Base-by-base conservation (phyloP, 148 eudicot species). In the Rhododendron vialii region DNA sequence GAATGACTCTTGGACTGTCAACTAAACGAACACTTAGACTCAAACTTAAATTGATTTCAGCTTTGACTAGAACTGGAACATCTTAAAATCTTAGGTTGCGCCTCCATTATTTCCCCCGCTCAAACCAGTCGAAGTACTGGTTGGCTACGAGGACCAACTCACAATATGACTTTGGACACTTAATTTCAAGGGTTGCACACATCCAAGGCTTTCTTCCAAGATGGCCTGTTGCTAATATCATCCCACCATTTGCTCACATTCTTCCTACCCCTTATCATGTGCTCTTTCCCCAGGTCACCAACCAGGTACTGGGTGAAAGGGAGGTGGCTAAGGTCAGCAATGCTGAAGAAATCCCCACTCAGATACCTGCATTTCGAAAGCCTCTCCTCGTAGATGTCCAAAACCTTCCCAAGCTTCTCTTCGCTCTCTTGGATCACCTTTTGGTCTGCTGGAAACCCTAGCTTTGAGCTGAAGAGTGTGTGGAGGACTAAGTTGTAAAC, bases 241-340 rank as follows among this genome's bases (percentile, higher is more conserved):
- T 90, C 89, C 86, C 71, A 88, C 83, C 87, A 88, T 57, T 43
- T 84, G 26, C 80, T 33, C 50, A 81, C 80, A 73, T 69, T n/a
- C 84, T 71, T 35, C 65, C 85, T 81, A 9, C 76, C 55, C 50
- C 36, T 86, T 13, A 85, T 24, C 84, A 78, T 75, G 79, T 78
- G n/a, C 45, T 67, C 87, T 65, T 87, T 85, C 30, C 76, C 81
- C 74, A 85, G 24, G n/a, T 48, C 45, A 69, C 53, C 82, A 80
- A 84, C 81, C 88, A 90, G 80, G 78, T 75, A 90, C 3, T 86
- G 85, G 9, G 80, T 57, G 63, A 90, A 86, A 1, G 90, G 90
- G 12, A 90, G 87, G 88, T 90, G 92, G 81, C 89, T 88, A 53
- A 90, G 90, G 36, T 90, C 92, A 51, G 90, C 92, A 13, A 90